A percentile compares a stretch with the other conserved stretches of the same genome.
Conservation (phyloP, 2,329 filamentous ascomycete species). For the Clarireedia paspali region DNA sequence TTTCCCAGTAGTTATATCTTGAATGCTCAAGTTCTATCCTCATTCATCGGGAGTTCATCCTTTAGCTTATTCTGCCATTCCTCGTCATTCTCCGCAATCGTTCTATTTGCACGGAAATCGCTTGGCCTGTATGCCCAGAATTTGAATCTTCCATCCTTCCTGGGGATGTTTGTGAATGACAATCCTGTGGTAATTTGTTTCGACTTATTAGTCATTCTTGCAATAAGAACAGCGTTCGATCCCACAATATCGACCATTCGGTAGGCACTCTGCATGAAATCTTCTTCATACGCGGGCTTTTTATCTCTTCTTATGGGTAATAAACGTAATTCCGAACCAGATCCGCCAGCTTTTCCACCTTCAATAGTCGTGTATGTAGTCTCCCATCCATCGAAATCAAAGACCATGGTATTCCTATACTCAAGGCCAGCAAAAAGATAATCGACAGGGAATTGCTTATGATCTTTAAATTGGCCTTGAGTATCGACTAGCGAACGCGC, state of each 20-base stretch:
- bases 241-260: constrained; percentile 5
- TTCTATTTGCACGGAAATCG: neutral
- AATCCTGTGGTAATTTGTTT: neutral
- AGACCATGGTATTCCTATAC: constrained; percentile 16
- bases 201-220: neutral
- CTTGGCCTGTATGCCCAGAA: neutral
- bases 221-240: neutral
- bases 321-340: constrained; percentile 22
- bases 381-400: constrained; percentile 20
- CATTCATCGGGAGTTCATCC: no score
- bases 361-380: constrained; percentile 25
- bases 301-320: constrained; percentile 10
- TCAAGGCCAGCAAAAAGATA: constrained; percentile 29
- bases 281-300: constrained; percentile 5
- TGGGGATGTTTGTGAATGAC: neutral
- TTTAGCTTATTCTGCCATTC: no score
- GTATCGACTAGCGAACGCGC: neutral
- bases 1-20: no score
- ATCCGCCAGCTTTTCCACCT: constrained; percentile 26
- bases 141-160: neutral
- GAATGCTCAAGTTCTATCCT: no score
- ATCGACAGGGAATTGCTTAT: constrained; percentile 18
- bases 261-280: constrained; percentile 16
- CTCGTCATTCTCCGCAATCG: no score
- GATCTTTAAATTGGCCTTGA: neutral